phyloP scores from a whole-genome alignment of 148 eudicot species.

The Salicornia ramosissima region DNA sequence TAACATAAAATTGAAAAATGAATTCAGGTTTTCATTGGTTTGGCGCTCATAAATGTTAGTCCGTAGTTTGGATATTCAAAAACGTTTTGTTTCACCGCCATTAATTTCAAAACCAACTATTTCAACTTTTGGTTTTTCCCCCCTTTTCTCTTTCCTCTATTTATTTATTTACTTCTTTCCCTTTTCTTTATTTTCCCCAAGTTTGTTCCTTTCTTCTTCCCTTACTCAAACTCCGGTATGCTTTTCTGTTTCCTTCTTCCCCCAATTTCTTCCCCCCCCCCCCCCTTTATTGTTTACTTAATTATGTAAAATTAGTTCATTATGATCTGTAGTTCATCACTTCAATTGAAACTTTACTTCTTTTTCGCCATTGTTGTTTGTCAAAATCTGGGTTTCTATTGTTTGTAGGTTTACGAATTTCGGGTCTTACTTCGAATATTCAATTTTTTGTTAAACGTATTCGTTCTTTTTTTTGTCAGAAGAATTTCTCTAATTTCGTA shows the following conservation, averaged over 20 bases:
- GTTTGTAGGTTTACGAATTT: neutral
- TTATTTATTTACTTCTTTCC: neutral
- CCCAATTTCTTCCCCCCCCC: too few species aligned
- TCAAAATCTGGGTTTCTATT: slow-evolving; percentile 13
- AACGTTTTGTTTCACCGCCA: slow-evolving; percentile 10
- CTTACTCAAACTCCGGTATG: neutral
- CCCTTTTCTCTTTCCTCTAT: neutral
- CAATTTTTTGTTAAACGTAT: neutral
- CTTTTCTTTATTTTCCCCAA: neutral
- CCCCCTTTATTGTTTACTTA: neutral
- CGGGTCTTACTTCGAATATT: neutral
- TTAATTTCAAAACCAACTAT: slow-evolving; percentile 8
- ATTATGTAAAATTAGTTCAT: neutral
- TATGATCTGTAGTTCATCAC: neutral
- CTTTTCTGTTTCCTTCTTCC: neutral
- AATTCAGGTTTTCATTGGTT: neutral
- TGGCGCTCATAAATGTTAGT: slow-evolving; percentile 9
- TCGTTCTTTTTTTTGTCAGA: neutral
- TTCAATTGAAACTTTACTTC: neutral
- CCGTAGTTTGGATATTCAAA: neutral
- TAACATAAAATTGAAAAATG: too few species aligned
- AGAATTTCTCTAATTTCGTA: neutral
- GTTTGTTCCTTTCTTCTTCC: neutral
- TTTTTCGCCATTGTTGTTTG: neutral
- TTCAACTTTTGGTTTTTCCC: neutral